Evolutionary conservation across 2,329 filamentous ascomycete species (phyloP), one percentile per base, ranked within the genome.

Genomic region (Diplodia corticola): DNA sequence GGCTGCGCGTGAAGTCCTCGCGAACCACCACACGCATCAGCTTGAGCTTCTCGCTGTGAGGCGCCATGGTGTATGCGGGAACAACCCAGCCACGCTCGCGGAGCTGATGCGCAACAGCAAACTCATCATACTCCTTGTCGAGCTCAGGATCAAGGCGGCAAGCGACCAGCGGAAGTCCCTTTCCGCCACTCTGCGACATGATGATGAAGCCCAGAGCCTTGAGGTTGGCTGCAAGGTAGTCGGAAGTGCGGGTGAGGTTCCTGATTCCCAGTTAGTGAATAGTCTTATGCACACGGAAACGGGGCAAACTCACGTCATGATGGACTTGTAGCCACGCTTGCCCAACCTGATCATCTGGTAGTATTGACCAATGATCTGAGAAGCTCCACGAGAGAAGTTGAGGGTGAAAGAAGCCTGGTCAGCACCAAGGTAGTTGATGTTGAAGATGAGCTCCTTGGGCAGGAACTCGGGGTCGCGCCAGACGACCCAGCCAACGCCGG

Each of bases 371-470:
- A 98, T 96, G 74, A 97, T 91, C 76, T 97, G 93, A 5, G 90
- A 92, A 13, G 94, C 94, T 66, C 93, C 93, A 78, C 97, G 96
- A 75, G 91, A 96, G 83, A 98, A 98, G 84, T 98, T 98, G 67
- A 98, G 88, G 0, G 94, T 97, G 81, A 97, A 97, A 3, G 92
- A 97, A 2, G 93, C 90, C 78, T 98, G 94, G 75, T 97, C 92
- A 12, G 94, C 93, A 59, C 94, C 94, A 5, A 97, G 89, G 81
- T 98, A 98, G 85, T 97, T 97, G 86, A 98, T 97, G 85, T 97
- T 97, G 87, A 98, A 98, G 73, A 98, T 92, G 24, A 97, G 88
- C 74, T 97, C 93, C 75, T 94, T 85, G 7, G 94, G 94, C 2
- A 97, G 85, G 79, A 85, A 95, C 77, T 95, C 89, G 60, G 91